Evolutionary conservation across 2,329 filamentous ascomycete species (phyloP).

Genomic region (Penicillium sp.): DNA sequence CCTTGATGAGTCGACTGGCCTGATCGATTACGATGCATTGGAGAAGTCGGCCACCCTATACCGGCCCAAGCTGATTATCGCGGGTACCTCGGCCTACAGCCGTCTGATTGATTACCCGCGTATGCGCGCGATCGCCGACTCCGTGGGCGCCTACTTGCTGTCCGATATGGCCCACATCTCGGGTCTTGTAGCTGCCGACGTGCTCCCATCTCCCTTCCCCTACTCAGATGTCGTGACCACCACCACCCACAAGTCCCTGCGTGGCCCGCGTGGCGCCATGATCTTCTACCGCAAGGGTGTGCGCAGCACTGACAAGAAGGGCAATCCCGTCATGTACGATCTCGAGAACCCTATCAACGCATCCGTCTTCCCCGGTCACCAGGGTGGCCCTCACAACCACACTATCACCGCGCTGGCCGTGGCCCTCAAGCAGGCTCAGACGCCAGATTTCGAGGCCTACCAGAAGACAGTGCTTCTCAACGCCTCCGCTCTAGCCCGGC

Average conservation of each 20-base stretch:
- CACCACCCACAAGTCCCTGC: slow-evolving; percentile 98
- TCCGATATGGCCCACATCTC: slow-evolving; percentile 99
- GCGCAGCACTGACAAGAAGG: slow-evolving; percentile 85
- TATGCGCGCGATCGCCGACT: slow-evolving; percentile 94
- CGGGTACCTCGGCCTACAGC: slow-evolving; percentile 97
- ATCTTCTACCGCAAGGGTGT: slow-evolving; percentile 99
- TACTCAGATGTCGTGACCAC: slow-evolving; percentile 96
- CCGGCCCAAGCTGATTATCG: slow-evolving; percentile 93
- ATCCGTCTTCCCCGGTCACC: slow-evolving; percentile 98
- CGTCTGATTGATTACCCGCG: slow-evolving; percentile 93
- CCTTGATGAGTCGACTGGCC: slow-evolving; percentile 70
- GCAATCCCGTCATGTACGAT: slow-evolving; percentile 87
- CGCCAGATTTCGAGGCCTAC: slow-evolving; percentile 88
- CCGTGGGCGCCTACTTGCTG: slow-evolving; percentile 88
- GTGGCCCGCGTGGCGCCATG: slow-evolving; percentile 96
- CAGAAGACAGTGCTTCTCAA: slow-evolving; percentile 90
- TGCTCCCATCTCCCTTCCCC: slow-evolving; percentile 89
- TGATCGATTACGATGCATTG: slow-evolving; percentile 95
- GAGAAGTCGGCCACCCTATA: slow-evolving; percentile 88
- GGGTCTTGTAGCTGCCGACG: slow-evolving; percentile 85
- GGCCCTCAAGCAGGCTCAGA: slow-evolving; percentile 88
- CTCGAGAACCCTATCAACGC: slow-evolving; percentile 97
- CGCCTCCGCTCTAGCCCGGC: slow-evolving; percentile 81
- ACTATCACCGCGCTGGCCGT: slow-evolving; percentile 97
- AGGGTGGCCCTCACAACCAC: slow-evolving; percentile 98